Evolutionary conservation across 441 rosid species (phyloP), one percentile per base, ranked within the genome.

Genomic region (Viola pubescens): DNA sequence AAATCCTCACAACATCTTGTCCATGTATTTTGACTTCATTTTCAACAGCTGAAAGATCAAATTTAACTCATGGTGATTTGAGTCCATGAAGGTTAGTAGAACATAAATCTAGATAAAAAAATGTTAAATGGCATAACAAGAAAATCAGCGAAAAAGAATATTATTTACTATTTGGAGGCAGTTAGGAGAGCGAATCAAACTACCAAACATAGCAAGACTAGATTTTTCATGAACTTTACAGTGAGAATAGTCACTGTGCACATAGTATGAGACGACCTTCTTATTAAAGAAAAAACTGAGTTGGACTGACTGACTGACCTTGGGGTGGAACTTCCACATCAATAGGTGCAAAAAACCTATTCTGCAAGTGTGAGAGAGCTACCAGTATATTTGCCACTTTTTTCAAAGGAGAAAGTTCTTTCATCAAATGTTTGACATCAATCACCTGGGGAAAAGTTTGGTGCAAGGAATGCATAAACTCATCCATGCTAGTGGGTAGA

Each of bases 401-500:
- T 74, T 67, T 75, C 41, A 56, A 49, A 62, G 84, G 79, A 37
- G 79, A 72, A 69, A 81, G 67, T 61, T 76, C 79, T 81, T 79
- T 81, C 83, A 89, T 78, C 51, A 85, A 61, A 67, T 74, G 77
- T 76, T 74, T 87, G 74, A 91, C 79, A 75, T 91, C 94, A 65
- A 83, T 70, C 57, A 91, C 78, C 38, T 39, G 66, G 54, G 96
- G 95, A 55, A 87, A 88, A 61, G 54, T 85, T 60, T 62, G 52
- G 60, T 48, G 58, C 65, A 83, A 67, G 45, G 91, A 85, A 58
- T 48, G 3, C 65, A 48, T 60, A 75, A 87, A 87, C 63, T 87
- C 91, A 60, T 83, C 82, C 74, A 85, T 54, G 44, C 61, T 66
- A 44, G 85, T 62, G 70, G 98, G 98, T 53, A 91, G 73, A 64